These are phyloP conservation scores for Chrysanthemum lavandulifolium DNA, from an alignment of 129 eudicot genomes.

Conservation along the genomic window DNA sequence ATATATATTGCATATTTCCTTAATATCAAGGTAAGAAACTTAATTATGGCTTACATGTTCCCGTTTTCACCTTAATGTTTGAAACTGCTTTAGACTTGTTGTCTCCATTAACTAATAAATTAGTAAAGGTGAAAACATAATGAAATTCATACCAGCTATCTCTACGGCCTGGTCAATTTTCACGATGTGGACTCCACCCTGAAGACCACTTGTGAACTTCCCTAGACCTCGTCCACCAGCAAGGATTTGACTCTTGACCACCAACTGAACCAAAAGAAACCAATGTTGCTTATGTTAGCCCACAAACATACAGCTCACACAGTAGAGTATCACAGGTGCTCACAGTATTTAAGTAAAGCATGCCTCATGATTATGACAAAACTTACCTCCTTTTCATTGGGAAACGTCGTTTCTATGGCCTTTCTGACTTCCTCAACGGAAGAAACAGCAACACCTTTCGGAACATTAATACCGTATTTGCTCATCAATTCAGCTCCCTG, in stretches of 20 bases:
- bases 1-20: neutral
- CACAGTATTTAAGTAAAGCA: neutral
- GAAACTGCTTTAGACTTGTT: neutral
- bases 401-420: slow-evolving; percentile 55
- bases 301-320: slow-evolving; percentile 12
- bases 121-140: slow-evolving; percentile 7
- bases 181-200: slow-evolving; percentile 22
- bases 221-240: slow-evolving; percentile 99
- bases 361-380: slow-evolving; percentile 12
- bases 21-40: neutral
- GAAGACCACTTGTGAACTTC: slow-evolving; percentile 78
- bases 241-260: slow-evolving; percentile 89
- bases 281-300: slow-evolving; percentile 15
- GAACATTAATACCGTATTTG: slow-evolving; percentile 86
- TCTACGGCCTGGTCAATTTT: slow-evolving; percentile 68
- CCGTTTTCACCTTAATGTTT: neutral
- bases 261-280: slow-evolving; percentile 51
- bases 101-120: neutral
- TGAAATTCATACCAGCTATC: slow-evolving; percentile 59
- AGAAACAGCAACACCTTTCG: slow-evolving; percentile 82
- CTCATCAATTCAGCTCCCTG: slow-evolving; percentile 96
- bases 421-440: slow-evolving; percentile 68
- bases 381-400: slow-evolving; percentile 76
- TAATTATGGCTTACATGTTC: neutral
- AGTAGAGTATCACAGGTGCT: slow-evolving; percentile 1